A percentile compares a stretch with the other conserved stretches of the same genome.
These are phyloP conservation scores for Rhizopus stolonifer DNA, from an alignment of 371 early-diverging fungal species.

Conservation along the genomic window DNA sequence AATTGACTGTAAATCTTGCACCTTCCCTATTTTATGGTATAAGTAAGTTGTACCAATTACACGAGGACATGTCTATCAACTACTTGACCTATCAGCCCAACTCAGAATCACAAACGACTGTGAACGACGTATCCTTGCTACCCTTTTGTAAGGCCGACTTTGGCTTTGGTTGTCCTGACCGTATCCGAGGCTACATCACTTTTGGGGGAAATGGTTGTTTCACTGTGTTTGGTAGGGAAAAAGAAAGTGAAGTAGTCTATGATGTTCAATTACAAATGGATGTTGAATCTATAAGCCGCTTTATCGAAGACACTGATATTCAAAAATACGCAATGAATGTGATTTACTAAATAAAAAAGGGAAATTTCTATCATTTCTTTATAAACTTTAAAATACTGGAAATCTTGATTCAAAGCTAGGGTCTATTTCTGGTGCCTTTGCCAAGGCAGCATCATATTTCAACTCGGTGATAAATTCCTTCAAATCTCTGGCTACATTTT, in stretches of 20 bases:
- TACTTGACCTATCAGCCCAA: slow-evolving; percentile 40
- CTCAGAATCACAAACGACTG: slow-evolving; percentile 28
- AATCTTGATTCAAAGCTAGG: slow-evolving; percentile 50
- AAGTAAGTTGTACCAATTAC: slow-evolving; percentile 36
- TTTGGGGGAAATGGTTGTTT: slow-evolving; percentile 44
- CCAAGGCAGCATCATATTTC: slow-evolving; percentile 35
- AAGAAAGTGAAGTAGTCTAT: slow-evolving; percentile 28
- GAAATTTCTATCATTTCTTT: not conserved
- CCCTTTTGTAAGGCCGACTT: slow-evolving; percentile 42
- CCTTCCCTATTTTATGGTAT: slow-evolving; percentile 36
- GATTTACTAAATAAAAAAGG: slow-evolving; percentile 16
- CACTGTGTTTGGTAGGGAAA: slow-evolving; percentile 33
- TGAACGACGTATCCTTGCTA: slow-evolving; percentile 31
- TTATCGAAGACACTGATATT: slow-evolving; percentile 39
- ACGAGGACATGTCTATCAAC: slow-evolving; percentile 44
- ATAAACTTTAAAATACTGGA: slow-evolving; percentile 36
- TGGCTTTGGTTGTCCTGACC: slow-evolving; percentile 37
- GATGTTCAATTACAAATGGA: slow-evolving; percentile 47
- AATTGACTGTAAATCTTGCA: slow-evolving; percentile 14
- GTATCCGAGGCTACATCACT: slow-evolving; percentile 41
- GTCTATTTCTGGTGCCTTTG: slow-evolving; percentile 50
- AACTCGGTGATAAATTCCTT: slow-evolving; percentile 42
- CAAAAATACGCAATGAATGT: slow-evolving; percentile 32
- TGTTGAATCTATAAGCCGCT: slow-evolving; percentile 32
- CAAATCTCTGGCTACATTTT: slow-evolving; percentile 39